phyloP scores from a whole-genome alignment of 768 basidiomycete species.

The Clitopilus hobsonii region DNA sequence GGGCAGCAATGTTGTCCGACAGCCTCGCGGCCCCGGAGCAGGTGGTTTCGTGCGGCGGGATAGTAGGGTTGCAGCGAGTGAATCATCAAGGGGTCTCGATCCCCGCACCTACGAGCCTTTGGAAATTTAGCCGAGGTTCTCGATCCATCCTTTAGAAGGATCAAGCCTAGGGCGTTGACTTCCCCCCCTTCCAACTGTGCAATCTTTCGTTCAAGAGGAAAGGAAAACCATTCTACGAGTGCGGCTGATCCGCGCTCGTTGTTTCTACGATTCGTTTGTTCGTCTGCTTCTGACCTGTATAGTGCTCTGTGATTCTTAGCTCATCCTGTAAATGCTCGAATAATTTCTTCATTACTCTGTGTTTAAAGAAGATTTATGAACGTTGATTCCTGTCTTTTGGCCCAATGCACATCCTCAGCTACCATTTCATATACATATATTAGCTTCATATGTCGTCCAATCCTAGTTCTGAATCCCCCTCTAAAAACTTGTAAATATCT shows the following conservation, averaged over 20 bases:
- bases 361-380: background rate
- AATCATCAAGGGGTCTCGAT: constrained; percentile 66
- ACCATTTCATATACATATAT: background rate
- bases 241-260: background rate
- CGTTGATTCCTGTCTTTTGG: background rate
- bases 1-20: constrained; percentile 63
- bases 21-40: constrained; percentile 79
- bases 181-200: background rate
- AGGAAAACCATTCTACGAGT: background rate
- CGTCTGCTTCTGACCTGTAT: background rate
- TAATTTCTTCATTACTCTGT: background rate
- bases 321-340: background rate
- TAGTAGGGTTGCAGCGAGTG: constrained; percentile 44
- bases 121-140: constrained; percentile 58
- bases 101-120: constrained; percentile 82
- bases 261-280: background rate
- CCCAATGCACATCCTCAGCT: background rate
- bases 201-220: background rate
- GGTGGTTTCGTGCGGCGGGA: constrained; percentile 73
- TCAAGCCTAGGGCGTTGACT: constrained; percentile 6
- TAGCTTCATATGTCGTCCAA: background rate
- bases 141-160: constrained; percentile 37
- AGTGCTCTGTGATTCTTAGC: background rate
- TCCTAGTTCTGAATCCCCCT: background rate
- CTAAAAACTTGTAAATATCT: background rate